Conservation (phyloP, 805 yeast genomes). For the Yamadazyma sp. region DNA sequence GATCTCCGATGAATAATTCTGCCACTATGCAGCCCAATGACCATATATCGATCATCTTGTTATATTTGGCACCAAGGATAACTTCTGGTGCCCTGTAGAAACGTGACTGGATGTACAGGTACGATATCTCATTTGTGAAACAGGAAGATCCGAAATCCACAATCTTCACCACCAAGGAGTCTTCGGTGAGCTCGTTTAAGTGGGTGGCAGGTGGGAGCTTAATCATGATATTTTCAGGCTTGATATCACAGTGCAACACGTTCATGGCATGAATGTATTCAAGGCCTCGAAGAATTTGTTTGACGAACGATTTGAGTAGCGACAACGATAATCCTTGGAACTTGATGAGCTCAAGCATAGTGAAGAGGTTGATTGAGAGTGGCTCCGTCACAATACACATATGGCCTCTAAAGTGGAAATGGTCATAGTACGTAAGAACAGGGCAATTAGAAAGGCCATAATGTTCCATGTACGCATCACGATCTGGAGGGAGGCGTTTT, state of each 20-base stretch:
- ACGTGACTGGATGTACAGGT: slow-evolving; percentile 59
- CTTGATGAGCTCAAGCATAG: slow-evolving; percentile 49
- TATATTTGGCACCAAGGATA: slow-evolving; percentile 61
- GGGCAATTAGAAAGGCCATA: slow-evolving; percentile 16
- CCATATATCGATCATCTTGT: slow-evolving; percentile 54
- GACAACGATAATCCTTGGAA: slow-evolving; percentile 49
- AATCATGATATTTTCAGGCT: slow-evolving; percentile 73
- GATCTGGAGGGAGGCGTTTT: not conserved
- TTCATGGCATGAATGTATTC: slow-evolving; percentile 53
- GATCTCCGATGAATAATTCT: slow-evolving; percentile 37
- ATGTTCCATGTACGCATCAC: slow-evolving; percentile 14
- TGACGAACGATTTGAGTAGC: slow-evolving; percentile 46
- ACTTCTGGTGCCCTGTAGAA: slow-evolving; percentile 82
- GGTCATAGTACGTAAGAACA: slow-evolving; percentile 59
- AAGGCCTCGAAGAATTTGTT: slow-evolving; percentile 59
- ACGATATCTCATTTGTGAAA: slow-evolving; percentile 40
- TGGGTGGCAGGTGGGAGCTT: slow-evolving; percentile 26
- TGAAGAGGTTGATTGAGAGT: slow-evolving; percentile 64
- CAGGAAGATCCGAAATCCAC: slow-evolving; percentile 83
- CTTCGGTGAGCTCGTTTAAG: slow-evolving; percentile 21
- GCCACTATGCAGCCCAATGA: slow-evolving; percentile 44
- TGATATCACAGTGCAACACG: slow-evolving; percentile 81
- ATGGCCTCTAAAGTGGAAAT: slow-evolving; percentile 78
- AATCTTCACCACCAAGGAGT: slow-evolving; percentile 55
- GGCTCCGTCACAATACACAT: slow-evolving; percentile 79